These are phyloP conservation scores for Acanthamoeba healyi DNA, from an alignment of 208 protist species.

Conservation along the genomic window DNA sequence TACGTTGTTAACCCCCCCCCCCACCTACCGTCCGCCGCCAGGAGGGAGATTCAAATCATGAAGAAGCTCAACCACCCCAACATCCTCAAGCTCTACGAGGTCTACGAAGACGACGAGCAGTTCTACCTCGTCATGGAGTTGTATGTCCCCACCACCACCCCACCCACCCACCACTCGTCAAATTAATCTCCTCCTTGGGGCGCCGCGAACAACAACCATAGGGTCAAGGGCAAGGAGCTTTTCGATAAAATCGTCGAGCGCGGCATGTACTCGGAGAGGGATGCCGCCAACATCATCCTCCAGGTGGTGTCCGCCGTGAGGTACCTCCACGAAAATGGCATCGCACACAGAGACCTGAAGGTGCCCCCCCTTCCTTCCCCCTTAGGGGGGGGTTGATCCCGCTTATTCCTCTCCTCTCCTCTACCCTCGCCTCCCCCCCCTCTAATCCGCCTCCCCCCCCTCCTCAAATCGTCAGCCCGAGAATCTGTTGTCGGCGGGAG, in stretches of 20 bases:
- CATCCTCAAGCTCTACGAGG: conserved; percentile 72
- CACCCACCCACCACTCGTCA: no score
- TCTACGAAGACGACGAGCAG: conserved; percentile 63
- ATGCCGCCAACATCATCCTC: conserved; percentile 80
- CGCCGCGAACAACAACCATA: no score
- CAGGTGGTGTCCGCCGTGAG: conserved; percentile 84
- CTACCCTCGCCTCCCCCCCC: not conserved
- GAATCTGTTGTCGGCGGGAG: conserved; percentile 83
- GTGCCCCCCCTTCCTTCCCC: no score
- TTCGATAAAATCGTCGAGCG: conserved; percentile 90
- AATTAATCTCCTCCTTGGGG: no score
- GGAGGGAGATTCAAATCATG: conserved; percentile 73
- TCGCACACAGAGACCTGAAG: conserved; percentile 87
- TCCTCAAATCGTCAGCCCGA: conserved; percentile 78
- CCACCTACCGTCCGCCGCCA: no score
- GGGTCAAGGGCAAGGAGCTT: conserved; percentile 28
- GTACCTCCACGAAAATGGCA: conserved; percentile 82
- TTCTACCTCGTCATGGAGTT: conserved; percentile 74
- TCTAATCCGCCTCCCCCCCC: no score
- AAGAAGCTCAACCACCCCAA: conserved; percentile 70
- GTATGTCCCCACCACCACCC: not conserved
- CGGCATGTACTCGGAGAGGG: conserved; percentile 85
- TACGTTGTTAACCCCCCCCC: no score
- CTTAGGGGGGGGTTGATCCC: not conserved
- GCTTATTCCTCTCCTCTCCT: not conserved